Conservation (phyloP, 2,329 filamentous ascomycete species). For the Nemania serpens region DNA sequence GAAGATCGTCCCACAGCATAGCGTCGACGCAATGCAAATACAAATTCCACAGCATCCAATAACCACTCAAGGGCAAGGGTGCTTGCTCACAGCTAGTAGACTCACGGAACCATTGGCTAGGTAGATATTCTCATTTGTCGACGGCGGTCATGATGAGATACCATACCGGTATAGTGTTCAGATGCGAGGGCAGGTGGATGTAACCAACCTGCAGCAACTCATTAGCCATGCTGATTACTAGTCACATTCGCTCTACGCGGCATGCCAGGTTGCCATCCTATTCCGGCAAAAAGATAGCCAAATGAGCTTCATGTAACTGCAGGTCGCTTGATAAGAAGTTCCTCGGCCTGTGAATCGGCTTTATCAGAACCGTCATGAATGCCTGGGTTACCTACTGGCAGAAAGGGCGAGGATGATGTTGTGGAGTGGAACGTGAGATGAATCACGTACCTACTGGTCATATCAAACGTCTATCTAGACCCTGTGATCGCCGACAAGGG, state of each 20-base stretch:
- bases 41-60: slow-evolving; percentile 26
- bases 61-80: slow-evolving; percentile 35
- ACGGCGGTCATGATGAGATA: slow-evolving; percentile 8
- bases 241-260: slow-evolving; percentile 20
- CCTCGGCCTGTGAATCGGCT: slow-evolving; percentile 16
- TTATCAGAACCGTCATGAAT: neutral
- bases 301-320: slow-evolving; percentile 27
- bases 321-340: slow-evolving; percentile 20
- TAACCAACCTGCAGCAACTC: slow-evolving; percentile 24
- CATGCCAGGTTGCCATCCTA: slow-evolving; percentile 25
- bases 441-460: neutral
- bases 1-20: slow-evolving; percentile 20
- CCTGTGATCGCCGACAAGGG: slow-evolving; percentile 23
- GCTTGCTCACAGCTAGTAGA: slow-evolving; percentile 36
- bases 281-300: slow-evolving; percentile 26
- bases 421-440: neutral
- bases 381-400: neutral
- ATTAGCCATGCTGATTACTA: slow-evolving; percentile 22
- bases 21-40: slow-evolving; percentile 18
- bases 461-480: too few species aligned
- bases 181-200: slow-evolving; percentile 11
- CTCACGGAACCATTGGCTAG: slow-evolving; percentile 28
- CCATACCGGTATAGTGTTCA: slow-evolving; percentile 10
- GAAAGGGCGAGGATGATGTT: slow-evolving; percentile 6
- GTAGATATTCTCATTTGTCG: slow-evolving; percentile 17